Conservation (phyloP, 257 asterid genomes). For the Jaltomata sinuosa region DNA sequence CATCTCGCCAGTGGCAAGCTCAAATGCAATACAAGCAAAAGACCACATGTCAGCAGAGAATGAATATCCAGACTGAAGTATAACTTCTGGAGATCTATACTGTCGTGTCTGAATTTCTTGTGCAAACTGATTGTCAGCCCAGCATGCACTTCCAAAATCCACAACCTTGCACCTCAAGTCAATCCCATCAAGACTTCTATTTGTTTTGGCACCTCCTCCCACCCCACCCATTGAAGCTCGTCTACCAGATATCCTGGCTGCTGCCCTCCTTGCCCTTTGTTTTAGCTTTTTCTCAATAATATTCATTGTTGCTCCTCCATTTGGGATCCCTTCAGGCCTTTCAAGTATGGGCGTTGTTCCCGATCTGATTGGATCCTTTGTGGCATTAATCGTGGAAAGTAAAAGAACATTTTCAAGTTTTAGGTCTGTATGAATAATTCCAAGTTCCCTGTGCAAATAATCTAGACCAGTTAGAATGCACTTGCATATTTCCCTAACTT, state of each 20-base stretch:
- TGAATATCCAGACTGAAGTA: constrained; percentile 82
- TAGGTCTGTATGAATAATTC: constrained; percentile 83
- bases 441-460: constrained; percentile 74
- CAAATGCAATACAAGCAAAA: constrained; percentile 91
- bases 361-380: constrained; percentile 83
- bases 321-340: constrained; percentile 67
- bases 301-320: constrained; percentile 50
- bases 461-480: constrained; percentile 86
- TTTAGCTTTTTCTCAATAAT: constrained; percentile 76
- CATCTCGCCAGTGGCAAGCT: constrained; percentile 98
- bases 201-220: constrained; percentile 42
- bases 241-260: constrained; percentile 78
- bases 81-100: constrained; percentile 96
- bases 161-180: constrained; percentile 84
- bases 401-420: constrained; percentile 95
- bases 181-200: constrained; percentile 69
- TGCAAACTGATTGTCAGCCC: constrained; percentile 78
- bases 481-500: constrained; percentile 84
- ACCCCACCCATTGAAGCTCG: constrained; percentile 59
- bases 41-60: constrained; percentile 96
- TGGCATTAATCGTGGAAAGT: constrained; percentile 67
- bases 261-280: constrained; percentile 94
- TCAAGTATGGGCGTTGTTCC: constrained; percentile 69
- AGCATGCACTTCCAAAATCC: constrained; percentile 98
- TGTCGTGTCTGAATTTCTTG: constrained; percentile 97